Evolutionary conservation across 176 grass and related monocot genomes (phyloP), one percentile per base, ranked within the genome.

Genomic region (Typha latifolia): DNA sequence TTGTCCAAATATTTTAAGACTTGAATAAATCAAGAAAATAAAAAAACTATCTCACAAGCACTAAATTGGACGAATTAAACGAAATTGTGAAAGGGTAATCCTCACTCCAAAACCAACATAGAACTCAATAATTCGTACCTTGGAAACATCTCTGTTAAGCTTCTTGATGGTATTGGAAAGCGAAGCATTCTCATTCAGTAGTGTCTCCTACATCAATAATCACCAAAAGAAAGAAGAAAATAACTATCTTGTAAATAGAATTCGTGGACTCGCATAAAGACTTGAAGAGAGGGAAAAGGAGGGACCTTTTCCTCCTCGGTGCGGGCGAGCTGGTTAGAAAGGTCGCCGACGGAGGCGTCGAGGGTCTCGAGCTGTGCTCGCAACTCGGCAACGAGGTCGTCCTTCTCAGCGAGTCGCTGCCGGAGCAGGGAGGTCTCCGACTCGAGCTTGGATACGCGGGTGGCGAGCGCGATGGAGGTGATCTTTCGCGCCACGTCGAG

Each of bases 401-500:
- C 89, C 72, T 82, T 82, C 52, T 90, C 83, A 59, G 81, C 73
- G 62, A 97, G 81, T 62, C 49, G 47, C 15, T 69, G 64, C 32
- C 81, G 80, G 61, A 97, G 68, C 15, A 1, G 23, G 47, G 75
- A 53, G 51, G 73, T 70, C 81, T 93, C 94, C 43, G 79, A 80
- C 83, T 97, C 89, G 51, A 97, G 78, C 2, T 56, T 31, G 5
- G 75, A 77, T 12, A 97, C 31, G 66, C 94, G 94, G 49, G 79
- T 72, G 24, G 86, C 79, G 1, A 99, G 78, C 48, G 94, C 94
- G 59, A 93, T 81, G 71, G 94, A 99, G 63, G 94, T 99, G 80
- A 99, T 87, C 83, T 66, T 99, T 9, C 89, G 89, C 70, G 94
- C 94, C 73, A 93, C 85, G 68, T 96, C 93, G 12, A 96, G 93